Evolutionary conservation across 805 yeast genomes (phyloP).

Genomic region (Candida sanyiensis): DNA sequence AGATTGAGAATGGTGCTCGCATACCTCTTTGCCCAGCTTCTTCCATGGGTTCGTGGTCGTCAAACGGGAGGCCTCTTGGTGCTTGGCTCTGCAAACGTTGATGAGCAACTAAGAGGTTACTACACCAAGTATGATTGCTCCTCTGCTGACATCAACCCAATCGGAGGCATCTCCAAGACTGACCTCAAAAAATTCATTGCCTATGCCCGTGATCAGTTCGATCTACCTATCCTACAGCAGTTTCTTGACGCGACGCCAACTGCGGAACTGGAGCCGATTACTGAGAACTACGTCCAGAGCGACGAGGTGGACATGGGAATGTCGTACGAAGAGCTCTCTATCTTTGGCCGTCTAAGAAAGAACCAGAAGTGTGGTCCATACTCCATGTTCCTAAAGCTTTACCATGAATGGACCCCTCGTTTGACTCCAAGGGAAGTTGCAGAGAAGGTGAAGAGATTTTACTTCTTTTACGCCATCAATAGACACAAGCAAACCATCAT

Average conservation of each 20-base stretch:
- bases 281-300: constrained; percentile 85
- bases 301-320: constrained; percentile 99
- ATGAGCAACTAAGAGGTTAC: constrained; percentile 93
- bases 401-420: constrained; percentile 88
- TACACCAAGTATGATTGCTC: constrained; percentile 96
- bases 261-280: constrained; percentile 96
- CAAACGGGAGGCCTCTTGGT: constrained; percentile 73
- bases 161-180: constrained; percentile 96
- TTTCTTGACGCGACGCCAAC: constrained; percentile 93
- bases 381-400: constrained; percentile 83
- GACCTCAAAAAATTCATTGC: constrained; percentile 82
- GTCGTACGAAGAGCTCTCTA: constrained; percentile 88
- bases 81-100: constrained; percentile 94
- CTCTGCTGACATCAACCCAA: constrained; percentile 95
- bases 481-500: constrained; percentile 97
- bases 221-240: constrained; percentile 69
- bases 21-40: constrained; percentile 85
- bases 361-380: constrained; percentile 95
- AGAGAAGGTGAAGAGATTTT: constrained; percentile 86
- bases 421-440: constrained; percentile 82
- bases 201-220: constrained; percentile 65
- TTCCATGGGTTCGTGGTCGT: constrained; percentile 89
- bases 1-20: constrained; percentile 91
- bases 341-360: constrained; percentile 87
- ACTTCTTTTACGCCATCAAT: constrained; percentile 89